Base-by-base conservation (phyloP, 345 rosid species). In the Psidium friedrichsthalianum region DNA sequence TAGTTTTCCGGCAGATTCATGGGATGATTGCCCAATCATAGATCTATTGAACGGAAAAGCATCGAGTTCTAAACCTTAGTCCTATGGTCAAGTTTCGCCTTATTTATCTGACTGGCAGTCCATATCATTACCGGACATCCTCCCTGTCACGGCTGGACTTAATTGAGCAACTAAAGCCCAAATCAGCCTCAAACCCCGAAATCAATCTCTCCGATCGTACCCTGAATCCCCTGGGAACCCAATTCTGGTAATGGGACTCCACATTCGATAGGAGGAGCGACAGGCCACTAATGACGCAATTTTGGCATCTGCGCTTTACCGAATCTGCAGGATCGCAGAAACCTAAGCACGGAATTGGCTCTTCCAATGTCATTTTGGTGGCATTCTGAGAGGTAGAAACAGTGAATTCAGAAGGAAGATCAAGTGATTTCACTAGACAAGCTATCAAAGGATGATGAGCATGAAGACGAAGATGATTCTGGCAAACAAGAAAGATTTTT, bases 351-450 rank as follows among this genome's bases (percentile, higher is more conserved):
- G 13, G 88, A 82, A 29, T 61, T 80, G 53, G 58, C 84, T 54
- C 15, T 80, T 20, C 56, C 64, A 1, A 54, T 81, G 61, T 64
- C 83, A 24, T 83, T 40, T n/a, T 84, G 84, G 7, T 81, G 87
- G 53, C 56, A 16, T 83, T 69, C 5, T 15, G 51, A 36, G 92
- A 87, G 56, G 55, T 82, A 8, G 85, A 69, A 83, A 86, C n/a
- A 16, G 91, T 87, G 27, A 87, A 83, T 59, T 84, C n/a, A 3
- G 83, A 52, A 32, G 89, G 78, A 84, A 87, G 86, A 56, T 88
- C 90, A 25, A 86, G 87, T 56, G 88, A 87, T 9, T 82, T 86
- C 40, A 86, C 56, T 2, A 86, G 86, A 83, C 36, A 87, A 16
- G 84, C 81, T 32, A 24, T 83, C 10, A 86, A 74, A 44, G 47